Percentiles rank a stretch among this genome's conserved stretches.
These are phyloP conservation scores for Vitis riparia DNA, from an alignment of 164 flowering plant genomes.

Conservation along the genomic window DNA sequence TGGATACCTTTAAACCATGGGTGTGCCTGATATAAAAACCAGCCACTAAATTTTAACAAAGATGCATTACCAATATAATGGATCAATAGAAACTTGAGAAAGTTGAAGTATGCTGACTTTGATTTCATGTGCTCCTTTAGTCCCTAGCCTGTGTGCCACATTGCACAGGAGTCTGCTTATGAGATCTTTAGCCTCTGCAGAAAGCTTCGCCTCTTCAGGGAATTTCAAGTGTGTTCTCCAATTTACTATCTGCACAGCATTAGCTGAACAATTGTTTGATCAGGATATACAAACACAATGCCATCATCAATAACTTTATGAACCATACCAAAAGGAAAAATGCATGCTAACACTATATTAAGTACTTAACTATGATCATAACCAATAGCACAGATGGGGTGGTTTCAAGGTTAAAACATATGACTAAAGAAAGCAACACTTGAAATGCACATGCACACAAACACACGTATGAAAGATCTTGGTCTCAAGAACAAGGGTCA, in stretches of 20 bases:
- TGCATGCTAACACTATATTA: neutral
- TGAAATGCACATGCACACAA: neutral
- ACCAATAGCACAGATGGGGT: neutral
- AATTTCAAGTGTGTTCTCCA: constrained; percentile 70
- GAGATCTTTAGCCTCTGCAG: constrained; percentile 64
- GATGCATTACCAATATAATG: neutral
- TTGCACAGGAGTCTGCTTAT: constrained; percentile 60
- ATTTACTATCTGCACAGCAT: constrained; percentile 57
- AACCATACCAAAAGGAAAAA: neutral
- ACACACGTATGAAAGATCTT: neutral
- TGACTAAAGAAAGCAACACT: neutral
- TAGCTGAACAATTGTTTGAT: constrained; percentile 13
- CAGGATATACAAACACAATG: neutral
- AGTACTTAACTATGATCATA: neutral
- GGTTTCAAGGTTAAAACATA: neutral
- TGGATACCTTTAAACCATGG: constrained; percentile 39
- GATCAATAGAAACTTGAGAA: neutral
- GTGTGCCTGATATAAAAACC: constrained; percentile 28
- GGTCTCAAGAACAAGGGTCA: neutral
- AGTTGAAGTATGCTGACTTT: constrained; percentile 24
- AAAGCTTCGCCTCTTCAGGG: constrained; percentile 66
- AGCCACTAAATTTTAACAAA: constrained; percentile 1
- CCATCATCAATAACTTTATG: neutral
- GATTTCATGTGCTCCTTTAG: constrained; percentile 67
- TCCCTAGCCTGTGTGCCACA: constrained; percentile 64